These are phyloP conservation scores for Bruguiera parviflora DNA, from an alignment of 345 rosid genomes.

Conservation along the genomic window DNA sequence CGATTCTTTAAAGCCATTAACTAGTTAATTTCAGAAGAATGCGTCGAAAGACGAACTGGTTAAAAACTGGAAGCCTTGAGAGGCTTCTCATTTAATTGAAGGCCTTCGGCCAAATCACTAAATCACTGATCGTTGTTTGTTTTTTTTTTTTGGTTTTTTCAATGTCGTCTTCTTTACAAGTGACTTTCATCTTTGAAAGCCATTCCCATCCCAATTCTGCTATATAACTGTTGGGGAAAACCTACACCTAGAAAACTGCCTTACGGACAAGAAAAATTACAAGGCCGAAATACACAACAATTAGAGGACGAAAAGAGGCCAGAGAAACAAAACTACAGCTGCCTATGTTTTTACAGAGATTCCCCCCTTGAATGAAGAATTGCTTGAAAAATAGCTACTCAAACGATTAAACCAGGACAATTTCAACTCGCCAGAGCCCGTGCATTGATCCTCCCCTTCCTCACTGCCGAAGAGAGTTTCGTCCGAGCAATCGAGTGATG, in stretches of 20 bases:
- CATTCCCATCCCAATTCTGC: conserved; percentile 15
- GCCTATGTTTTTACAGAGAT: conserved; percentile 28
- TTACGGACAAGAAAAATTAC: conserved; percentile 18
- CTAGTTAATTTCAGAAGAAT: not conserved
- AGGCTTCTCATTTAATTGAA: not conserved
- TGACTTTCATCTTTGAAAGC: conserved; percentile 24
- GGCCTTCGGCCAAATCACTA: conserved; percentile 32
- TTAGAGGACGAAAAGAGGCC: not conserved
- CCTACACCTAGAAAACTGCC: conserved; percentile 21
- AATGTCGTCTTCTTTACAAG: conserved; percentile 18
- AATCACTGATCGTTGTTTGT: conserved; percentile 1
- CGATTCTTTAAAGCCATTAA: no score
- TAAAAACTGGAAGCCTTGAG: not conserved
- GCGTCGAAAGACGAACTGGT: no score
- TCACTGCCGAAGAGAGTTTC: conserved; percentile 87
- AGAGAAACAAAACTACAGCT: not conserved
- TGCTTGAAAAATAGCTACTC: conserved; percentile 39
- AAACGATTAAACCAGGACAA: conserved; percentile 47
- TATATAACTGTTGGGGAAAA: conserved; percentile 9
- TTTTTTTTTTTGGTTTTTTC: not conserved
- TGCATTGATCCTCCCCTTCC: conserved; percentile 76
- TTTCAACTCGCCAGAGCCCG: conserved; percentile 64
- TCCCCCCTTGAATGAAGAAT: conserved; percentile 13
- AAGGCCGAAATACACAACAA: conserved; percentile 1
- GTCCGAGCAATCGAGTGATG: conserved; percentile 94